A percentile compares a stretch with the other conserved stretches of the same genome.
These are phyloP conservation scores for Cordyceps cateniannulata DNA, from an alignment of 2,329 filamentous ascomycete genomes.

Conservation along the genomic window DNA sequence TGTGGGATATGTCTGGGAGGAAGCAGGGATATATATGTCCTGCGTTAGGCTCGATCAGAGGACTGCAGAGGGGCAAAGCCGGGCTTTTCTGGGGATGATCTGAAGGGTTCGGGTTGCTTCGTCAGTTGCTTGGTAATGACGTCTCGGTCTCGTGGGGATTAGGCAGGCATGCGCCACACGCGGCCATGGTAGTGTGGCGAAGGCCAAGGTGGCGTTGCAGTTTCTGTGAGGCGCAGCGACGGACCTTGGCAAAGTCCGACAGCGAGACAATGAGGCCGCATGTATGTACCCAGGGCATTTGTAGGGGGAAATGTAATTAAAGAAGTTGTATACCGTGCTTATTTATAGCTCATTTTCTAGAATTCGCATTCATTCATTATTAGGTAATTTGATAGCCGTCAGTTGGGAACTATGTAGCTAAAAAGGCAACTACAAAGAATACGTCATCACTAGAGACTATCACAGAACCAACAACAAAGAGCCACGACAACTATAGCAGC, in stretches of 20 bases:
- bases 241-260: neutral
- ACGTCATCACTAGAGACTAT: too few relatives aligned
- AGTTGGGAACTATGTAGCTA: too few relatives aligned
- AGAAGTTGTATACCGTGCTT: too few relatives aligned
- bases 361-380: too few relatives aligned
- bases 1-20: neutral
- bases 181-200: neutral
- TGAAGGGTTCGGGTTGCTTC: conserved; percentile 1
- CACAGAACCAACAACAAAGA: too few relatives aligned
- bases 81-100: neutral
- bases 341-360: too few relatives aligned
- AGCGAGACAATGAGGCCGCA: neutral
- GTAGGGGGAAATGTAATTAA: too few relatives aligned
- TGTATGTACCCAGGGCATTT: too few relatives aligned
- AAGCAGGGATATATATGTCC: neutral
- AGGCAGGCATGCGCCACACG: conserved; percentile 2
- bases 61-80: neutral
- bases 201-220: neutral
- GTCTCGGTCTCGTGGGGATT: neutral
- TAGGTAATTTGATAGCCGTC: too few relatives aligned
- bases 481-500: too few relatives aligned
- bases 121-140: conserved; percentile 19
- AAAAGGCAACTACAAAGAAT: too few relatives aligned
- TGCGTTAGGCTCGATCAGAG: neutral
- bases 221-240: neutral